These are phyloP conservation scores for Epicoccum sorghinum DNA, from an alignment of 2,329 filamentous ascomycete species.

Conservation along the genomic window DNA sequence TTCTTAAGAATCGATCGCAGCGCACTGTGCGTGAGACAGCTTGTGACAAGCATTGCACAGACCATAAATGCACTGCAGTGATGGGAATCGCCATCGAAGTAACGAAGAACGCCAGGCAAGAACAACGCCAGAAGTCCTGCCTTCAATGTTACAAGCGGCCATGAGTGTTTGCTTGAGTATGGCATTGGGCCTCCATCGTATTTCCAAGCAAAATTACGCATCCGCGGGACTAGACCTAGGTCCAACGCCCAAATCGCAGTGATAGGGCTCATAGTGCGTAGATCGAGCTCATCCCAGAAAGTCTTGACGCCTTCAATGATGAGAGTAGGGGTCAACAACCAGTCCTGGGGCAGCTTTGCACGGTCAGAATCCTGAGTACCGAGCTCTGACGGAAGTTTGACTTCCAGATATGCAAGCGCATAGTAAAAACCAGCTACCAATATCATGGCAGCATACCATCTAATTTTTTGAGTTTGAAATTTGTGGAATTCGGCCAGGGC, in stretches of 20 bases:
- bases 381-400: slow-evolving; percentile 1
- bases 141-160: slow-evolving; percentile 10
- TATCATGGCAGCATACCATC: background rate
- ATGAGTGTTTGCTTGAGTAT: background rate
- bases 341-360: slow-evolving; percentile 13
- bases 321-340: slow-evolving; percentile 19
- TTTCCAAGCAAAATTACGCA: background rate
- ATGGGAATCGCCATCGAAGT: slow-evolving; percentile 20
- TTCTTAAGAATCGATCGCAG: too few relatives aligned
- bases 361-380: slow-evolving; percentile 6
- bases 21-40: slow-evolving; percentile 11
- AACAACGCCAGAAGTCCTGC: slow-evolving; percentile 16
- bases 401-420: slow-evolving; percentile 19
- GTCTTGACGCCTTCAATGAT: slow-evolving; percentile 16
- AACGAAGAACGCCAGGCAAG: slow-evolving; percentile 19
- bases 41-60: slow-evolving; percentile 18
- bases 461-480: too few relatives aligned
- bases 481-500: too few relatives aligned
- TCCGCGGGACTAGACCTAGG: too few relatives aligned
- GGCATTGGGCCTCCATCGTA: too few relatives aligned
- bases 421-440: slow-evolving; percentile 16
- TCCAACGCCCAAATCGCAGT: slow-evolving; percentile 5
- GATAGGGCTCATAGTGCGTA: slow-evolving; percentile 20
- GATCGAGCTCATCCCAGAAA: slow-evolving; percentile 22
- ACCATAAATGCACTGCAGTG: slow-evolving; percentile 16